Evolutionary conservation across 2,329 filamentous ascomycete species (phyloP).

Genomic region (Dactylellina leptospora): DNA sequence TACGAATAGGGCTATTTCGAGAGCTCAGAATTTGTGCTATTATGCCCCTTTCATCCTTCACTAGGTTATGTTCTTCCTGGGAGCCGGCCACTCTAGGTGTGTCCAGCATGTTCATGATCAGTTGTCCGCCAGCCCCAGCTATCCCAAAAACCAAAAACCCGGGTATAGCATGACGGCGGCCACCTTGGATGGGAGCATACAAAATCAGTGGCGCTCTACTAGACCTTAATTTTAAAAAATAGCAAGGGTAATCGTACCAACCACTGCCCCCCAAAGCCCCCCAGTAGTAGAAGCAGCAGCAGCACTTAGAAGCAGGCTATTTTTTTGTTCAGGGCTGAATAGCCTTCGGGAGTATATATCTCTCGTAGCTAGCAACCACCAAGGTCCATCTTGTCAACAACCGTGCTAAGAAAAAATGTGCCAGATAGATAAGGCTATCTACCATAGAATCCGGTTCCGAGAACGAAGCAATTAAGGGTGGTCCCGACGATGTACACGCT

Average conservation of each 20-base stretch:
- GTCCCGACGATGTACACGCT: constrained; percentile 34
- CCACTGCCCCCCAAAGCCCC: constrained; percentile 32
- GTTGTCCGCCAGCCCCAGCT: constrained; percentile 15
- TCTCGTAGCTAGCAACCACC: constrained; percentile 30
- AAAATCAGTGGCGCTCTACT: too few relatives aligned
- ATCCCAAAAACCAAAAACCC: constrained; percentile 38
- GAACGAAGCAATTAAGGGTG: constrained; percentile 32
- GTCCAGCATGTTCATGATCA: constrained; percentile 14
- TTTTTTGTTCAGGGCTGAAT: constrained; percentile 13
- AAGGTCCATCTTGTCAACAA: too few relatives aligned
- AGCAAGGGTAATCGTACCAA: constrained; percentile 24
- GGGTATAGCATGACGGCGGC: constrained; percentile 27
- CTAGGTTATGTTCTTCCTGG: not conserved
- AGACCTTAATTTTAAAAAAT: too few relatives aligned
- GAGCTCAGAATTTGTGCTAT: constrained; percentile 27
- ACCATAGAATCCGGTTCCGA: constrained; percentile 43
- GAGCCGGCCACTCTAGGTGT: not conserved
- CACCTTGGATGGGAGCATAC: constrained; percentile 25
- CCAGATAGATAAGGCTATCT: too few relatives aligned
- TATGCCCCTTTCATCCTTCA: constrained; percentile 9
- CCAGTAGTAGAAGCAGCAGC: constrained; percentile 37
- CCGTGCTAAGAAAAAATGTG: too few relatives aligned
- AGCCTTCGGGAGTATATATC: constrained; percentile 24
- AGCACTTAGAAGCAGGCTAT: constrained; percentile 17
- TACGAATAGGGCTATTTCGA: constrained; percentile 29